phyloP scores from a whole-genome alignment of 768 basidiomycete genomes.

The Trametes meyenii region DNA sequence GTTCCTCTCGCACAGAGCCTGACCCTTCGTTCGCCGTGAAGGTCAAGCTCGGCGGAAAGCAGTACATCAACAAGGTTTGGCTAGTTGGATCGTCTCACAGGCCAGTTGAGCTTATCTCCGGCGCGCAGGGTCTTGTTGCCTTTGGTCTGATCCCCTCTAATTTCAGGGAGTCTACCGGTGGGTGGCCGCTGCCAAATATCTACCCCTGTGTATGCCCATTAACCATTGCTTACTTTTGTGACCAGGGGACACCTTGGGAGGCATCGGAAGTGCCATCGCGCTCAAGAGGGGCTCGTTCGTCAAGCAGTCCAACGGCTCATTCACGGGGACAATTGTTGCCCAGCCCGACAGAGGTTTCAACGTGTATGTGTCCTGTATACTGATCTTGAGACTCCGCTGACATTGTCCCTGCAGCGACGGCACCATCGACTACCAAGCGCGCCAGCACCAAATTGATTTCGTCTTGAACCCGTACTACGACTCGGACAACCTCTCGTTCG shows the following conservation, averaged over 20 bases:
- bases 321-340: slow-evolving; percentile 52
- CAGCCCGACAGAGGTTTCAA: slow-evolving; percentile 67
- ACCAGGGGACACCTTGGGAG: slow-evolving; percentile 58
- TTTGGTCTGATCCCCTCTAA: slow-evolving; percentile 66
- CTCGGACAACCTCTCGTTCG: slow-evolving; percentile 47
- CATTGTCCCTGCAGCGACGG: slow-evolving; percentile 40
- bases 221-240: no score
- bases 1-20: slow-evolving; percentile 18
- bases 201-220: not conserved
- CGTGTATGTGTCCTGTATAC: slow-evolving; percentile 41
- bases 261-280: slow-evolving; percentile 64
- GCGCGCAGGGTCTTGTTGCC: slow-evolving; percentile 52
- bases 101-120: not conserved
- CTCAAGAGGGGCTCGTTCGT: slow-evolving; percentile 53
- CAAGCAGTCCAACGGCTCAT: slow-evolving; percentile 39
- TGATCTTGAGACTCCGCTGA: not conserved
- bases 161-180: slow-evolving; percentile 52
- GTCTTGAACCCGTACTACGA: slow-evolving; percentile 58
- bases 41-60: slow-evolving; percentile 42
- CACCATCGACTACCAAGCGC: slow-evolving; percentile 62
- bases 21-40: slow-evolving; percentile 32
- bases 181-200: not conserved
- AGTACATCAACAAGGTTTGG: slow-evolving; percentile 48
- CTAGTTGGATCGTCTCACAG: not conserved
- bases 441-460: slow-evolving; percentile 66